Base-by-base conservation (phyloP, 345 rosid genomes). In the Angophora floribunda region DNA sequence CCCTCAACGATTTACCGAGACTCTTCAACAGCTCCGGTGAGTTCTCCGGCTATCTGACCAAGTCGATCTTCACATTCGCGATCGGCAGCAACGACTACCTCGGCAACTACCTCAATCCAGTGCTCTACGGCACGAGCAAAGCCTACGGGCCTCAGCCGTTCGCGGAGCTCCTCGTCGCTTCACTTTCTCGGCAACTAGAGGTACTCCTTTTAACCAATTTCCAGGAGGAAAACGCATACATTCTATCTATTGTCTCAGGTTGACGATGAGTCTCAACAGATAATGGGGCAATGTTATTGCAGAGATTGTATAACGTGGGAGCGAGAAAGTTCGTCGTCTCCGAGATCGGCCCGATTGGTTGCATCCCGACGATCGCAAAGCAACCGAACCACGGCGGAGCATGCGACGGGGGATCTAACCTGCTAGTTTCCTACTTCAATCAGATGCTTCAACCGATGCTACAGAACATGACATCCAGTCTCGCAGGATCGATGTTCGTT, bases 321-420 rank as follows among this genome's bases (percentile, higher is more conserved):
- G 93, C 91, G 4, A 91, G 94, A 70, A 95, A 90, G 89, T 84
- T 93, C 3, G 88, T 93, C 26, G 85, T 91, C 87, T 88, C 89
- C 55, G 94, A 95, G 88, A 70, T 95, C 32, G 95, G 94, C 2
- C 95, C 95, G 3, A 89, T 94, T 1, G 94, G 95, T 6, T 94
- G 96, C 93, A 87, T 91, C 44, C 95, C 95, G 0, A 82, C 87
- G 1, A 65, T 92, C 7, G 55, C 92, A 1, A 92, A 88, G 87
- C 86, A 61, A 30, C 14, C 86, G 4, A 52, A 85, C 36, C 89
- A 88, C 85, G 63, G 19, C 1, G 93, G 93, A 17, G 63, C 78
- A 47, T 94, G 95, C 17, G 89, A 52, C 7, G 92, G 92, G 50
- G 91, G 89, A 61, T 9, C 85, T 3, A 94, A 94, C 89, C 85